phyloP scores from a whole-genome alignment of 106 monocot genomes.

The Platanthera zijinensis region DNA sequence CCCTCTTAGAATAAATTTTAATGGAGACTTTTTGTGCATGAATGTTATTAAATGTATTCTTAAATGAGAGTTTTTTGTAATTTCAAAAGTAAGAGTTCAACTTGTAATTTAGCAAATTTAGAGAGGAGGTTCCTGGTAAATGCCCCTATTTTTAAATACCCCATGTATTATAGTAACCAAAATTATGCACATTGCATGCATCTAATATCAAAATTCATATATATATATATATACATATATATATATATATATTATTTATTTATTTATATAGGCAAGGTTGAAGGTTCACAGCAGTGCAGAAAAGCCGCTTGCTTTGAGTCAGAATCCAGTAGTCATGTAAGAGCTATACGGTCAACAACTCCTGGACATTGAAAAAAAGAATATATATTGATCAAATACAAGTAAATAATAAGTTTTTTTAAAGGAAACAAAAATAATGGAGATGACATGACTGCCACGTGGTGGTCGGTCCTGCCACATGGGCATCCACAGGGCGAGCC shows the following conservation, averaged over 20 bases:
- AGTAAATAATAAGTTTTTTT: no score
- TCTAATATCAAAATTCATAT: not conserved
- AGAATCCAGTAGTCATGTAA: not conserved
- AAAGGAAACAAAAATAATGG: no score
- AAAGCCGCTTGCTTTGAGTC: not conserved
- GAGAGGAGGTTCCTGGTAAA: no score
- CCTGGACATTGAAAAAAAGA: not conserved
- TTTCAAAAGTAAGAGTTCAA: no score
- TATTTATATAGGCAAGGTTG: not conserved
- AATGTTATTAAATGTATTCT: no score
- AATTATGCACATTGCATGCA: not conserved
- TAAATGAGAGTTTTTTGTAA: no score
- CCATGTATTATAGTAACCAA: not conserved
- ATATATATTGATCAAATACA: not conserved
- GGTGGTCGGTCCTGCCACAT: no score
- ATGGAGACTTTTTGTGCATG: no score
- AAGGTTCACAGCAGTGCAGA: not conserved
- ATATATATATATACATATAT: not conserved
- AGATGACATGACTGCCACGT: no score
- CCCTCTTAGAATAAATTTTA: no score
- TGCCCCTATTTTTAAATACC: not conserved
- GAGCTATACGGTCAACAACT: not conserved
- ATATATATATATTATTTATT: not conserved
- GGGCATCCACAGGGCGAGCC: no score
- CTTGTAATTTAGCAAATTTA: no score